These are phyloP conservation scores for Avena eriantha DNA, from an alignment of 176 grass and related monocot species.

Conservation along the genomic window DNA sequence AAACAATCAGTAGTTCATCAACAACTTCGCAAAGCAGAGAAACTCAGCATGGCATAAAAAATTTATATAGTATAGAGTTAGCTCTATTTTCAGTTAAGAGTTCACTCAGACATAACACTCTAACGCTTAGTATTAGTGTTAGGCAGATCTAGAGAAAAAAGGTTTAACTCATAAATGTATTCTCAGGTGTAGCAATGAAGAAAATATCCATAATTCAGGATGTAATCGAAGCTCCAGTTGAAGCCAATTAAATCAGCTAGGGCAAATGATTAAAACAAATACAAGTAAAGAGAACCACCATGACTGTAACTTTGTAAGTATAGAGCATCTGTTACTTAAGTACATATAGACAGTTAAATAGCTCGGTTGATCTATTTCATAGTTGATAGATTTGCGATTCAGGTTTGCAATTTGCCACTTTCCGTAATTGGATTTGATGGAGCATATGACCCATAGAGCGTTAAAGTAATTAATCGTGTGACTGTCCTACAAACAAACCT, in stretches of 20 bases:
- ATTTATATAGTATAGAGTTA: constrained; percentile 17
- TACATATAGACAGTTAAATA: not conserved
- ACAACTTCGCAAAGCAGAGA: constrained; percentile 28
- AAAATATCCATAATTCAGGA: constrained; percentile 29
- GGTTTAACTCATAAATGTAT: constrained; percentile 11
- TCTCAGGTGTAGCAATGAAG: not conserved
- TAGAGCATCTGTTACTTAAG: constrained; percentile 21
- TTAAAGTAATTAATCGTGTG: constrained; percentile 16
- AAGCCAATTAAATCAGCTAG: constrained; percentile 6
- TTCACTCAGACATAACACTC: constrained; percentile 4
- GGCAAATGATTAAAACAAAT: constrained; percentile 4
- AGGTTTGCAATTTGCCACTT: not conserved
- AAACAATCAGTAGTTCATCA: constrained; percentile 31
- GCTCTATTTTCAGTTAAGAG: constrained; percentile 14
- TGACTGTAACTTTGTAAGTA: constrained; percentile 8
- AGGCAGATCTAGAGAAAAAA: not conserved
- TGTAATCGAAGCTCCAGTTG: not conserved
- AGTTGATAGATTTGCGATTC: not conserved
- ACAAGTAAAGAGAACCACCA: constrained; percentile 21
- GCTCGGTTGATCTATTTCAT: constrained; percentile 14
- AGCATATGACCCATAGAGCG: not conserved
- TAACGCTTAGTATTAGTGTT: constrained; percentile 29
- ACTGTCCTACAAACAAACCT: not conserved
- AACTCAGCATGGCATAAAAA: constrained; percentile 7
- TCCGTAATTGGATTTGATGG: not conserved